Conservation (phyloP, 495 filamentous ascomycete species). For the Hypoxylon fuscum region DNA sequence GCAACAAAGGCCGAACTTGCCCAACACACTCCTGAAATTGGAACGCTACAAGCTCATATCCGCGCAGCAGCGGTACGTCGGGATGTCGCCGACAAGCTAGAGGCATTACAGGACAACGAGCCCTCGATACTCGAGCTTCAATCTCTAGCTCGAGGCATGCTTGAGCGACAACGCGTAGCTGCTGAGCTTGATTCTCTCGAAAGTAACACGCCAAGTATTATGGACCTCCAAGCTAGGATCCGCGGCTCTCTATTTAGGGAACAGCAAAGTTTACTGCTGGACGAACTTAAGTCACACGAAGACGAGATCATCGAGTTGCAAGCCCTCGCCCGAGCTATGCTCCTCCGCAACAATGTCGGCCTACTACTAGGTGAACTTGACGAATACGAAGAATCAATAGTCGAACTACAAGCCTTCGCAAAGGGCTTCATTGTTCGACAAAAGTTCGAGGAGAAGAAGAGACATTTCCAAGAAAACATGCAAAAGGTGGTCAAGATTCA, state of each 20-base stretch:
- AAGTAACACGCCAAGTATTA: slow-evolving; percentile 64
- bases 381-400: slow-evolving; percentile 76
- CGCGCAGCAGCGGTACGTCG: slow-evolving; percentile 60
- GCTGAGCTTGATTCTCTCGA: slow-evolving; percentile 66
- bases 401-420: slow-evolving; percentile 77
- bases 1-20: slow-evolving; percentile 50
- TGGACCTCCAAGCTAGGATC: slow-evolving; percentile 72
- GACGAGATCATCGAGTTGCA: slow-evolving; percentile 73
- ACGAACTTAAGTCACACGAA: slow-evolving; percentile 65
- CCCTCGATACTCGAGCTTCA: slow-evolving; percentile 55
- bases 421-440: slow-evolving; percentile 77
- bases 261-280: slow-evolving; percentile 59
- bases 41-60: slow-evolving; percentile 51
- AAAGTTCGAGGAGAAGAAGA: slow-evolving; percentile 82
- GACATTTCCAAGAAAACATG: slow-evolving; percentile 95
- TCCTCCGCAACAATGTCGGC: slow-evolving; percentile 76
- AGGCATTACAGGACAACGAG: slow-evolving; percentile 52
- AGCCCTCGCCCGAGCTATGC: slow-evolving; percentile 77
- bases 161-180: slow-evolving; percentile 57
- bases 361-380: slow-evolving; percentile 77
- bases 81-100: slow-evolving; percentile 55
- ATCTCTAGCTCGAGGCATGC: slow-evolving; percentile 61
- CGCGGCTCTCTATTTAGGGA: slow-evolving; percentile 70
- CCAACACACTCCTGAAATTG: slow-evolving; percentile 46
- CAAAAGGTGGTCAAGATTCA: slow-evolving; percentile 98